Evolutionary conservation across 331 rosid genomes (phyloP), one percentile per base, ranked within the genome.

Genomic region (Cucumis variabilis): DNA sequence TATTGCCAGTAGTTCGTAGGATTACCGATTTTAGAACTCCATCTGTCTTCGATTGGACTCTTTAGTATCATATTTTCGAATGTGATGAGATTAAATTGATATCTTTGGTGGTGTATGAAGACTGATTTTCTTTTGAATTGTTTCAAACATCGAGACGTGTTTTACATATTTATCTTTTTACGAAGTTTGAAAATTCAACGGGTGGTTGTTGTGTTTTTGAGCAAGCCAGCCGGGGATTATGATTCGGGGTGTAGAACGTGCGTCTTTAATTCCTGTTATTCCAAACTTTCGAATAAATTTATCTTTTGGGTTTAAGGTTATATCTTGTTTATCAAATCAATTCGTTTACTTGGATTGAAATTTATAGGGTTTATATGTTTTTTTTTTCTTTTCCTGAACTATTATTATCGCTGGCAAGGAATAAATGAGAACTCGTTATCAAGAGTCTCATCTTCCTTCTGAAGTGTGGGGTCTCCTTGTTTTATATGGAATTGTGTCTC

Each of bases 391-490:
- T 27, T 80, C 28, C 84, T 24, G 33, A 63, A 25, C 48, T 17
- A 25, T 25, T 80, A 3, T 53, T 53, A 25, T 80, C 48, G 41
- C 16, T 48, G 68, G 68, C 68, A 55, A 27, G 15, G 37, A n/a
- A 27, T 80, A 17, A 80, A 55, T 80, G 11, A 48, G 41, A 77
- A 50, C 14, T 55, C 48, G 25, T 24, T 53, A 11, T 55, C 84
- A 27, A 80, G 30, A 24, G 67, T 55, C 48, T 53, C 48, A 53
- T 55, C 37, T 80, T 30, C 20, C 37, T 77, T 23, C 37, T 77
- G 83, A 77, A 25, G 70, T 58, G 85, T 58, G 85, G 44, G 44
- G 85, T 51, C 53, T 58, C 50, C 85, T 81, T 25, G 10, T 58
- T 17, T 76, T 76, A 58, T 30, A 13, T 81, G 70, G 69, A 28